Evolutionary conservation across 345 rosid species (phyloP).

Genomic region (Mallotus nudiflorus): DNA sequence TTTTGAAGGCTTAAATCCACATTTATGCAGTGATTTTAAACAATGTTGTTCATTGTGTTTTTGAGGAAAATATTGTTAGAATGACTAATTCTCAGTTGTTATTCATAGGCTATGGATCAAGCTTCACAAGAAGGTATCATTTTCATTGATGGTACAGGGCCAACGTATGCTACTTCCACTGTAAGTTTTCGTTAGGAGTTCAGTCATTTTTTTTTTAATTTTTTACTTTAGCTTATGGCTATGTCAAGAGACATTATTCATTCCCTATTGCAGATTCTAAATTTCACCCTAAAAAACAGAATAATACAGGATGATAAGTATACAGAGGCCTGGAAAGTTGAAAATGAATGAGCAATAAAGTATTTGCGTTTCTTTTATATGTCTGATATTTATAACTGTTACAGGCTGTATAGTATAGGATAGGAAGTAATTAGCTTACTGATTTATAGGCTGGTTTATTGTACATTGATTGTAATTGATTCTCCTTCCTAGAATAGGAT

Average conservation of each 20-base stretch:
- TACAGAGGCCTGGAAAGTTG: neutral
- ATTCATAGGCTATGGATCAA: constrained; percentile 71
- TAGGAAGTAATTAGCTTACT: too few relatives aligned
- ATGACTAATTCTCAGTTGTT: constrained; percentile 13
- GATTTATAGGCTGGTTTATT: too few relatives aligned
- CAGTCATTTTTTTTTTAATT: constrained; percentile 17
- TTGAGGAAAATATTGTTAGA: neutral
- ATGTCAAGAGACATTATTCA: neutral
- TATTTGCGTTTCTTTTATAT: too few relatives aligned
- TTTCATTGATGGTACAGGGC: constrained; percentile 81
- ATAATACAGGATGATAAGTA: neutral
- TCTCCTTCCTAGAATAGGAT: too few relatives aligned
- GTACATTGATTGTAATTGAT: too few relatives aligned
- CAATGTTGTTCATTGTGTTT: neutral
- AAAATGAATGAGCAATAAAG: too few relatives aligned
- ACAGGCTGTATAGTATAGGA: too few relatives aligned
- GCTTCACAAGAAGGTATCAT: constrained; percentile 74
- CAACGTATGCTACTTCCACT: constrained; percentile 86
- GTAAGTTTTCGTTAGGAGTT: constrained; percentile 39
- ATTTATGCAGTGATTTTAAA: neutral
- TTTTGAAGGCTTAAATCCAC: too few relatives aligned
- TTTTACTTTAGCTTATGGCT: constrained; percentile 18
- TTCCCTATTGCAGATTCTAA: neutral
- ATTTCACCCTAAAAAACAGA: neutral
- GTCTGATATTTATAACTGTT: too few relatives aligned